Conservation (phyloP, 352 stramenopile species). For the Phytophthora constricta region DNA sequence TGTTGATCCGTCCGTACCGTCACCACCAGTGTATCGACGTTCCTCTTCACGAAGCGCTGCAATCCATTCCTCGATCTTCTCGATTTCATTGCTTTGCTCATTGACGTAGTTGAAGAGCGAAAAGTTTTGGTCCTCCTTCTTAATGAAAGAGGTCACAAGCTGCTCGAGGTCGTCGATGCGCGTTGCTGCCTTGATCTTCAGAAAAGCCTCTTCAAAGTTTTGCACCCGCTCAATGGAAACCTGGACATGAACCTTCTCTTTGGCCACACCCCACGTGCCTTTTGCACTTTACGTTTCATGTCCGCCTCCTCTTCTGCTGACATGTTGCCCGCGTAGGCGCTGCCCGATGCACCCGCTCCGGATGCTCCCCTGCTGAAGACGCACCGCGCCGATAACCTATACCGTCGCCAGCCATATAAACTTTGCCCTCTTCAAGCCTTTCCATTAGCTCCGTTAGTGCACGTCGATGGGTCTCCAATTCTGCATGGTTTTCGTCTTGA, state of each 20-base stretch:
- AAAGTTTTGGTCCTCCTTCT: slow-evolving; percentile 98
- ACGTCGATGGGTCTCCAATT: slow-evolving; percentile 75
- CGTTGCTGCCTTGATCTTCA: slow-evolving; percentile 94
- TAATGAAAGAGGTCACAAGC: slow-evolving; percentile 93
- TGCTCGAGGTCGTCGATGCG: slow-evolving; percentile 93
- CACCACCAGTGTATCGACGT: slow-evolving; percentile 80
- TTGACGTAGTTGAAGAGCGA: slow-evolving; percentile 96
- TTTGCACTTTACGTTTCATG: slow-evolving; percentile 79
- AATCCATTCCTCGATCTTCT: slow-evolving; percentile 90
- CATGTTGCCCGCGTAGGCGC: slow-evolving; percentile 45
- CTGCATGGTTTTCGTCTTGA: slow-evolving; percentile 91
- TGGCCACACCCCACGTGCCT: slow-evolving; percentile 83
- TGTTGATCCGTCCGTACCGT: slow-evolving; percentile 42
- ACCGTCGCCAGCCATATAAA: slow-evolving; percentile 40
- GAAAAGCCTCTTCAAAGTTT: slow-evolving; percentile 96
- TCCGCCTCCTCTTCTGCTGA: slow-evolving; percentile 68
- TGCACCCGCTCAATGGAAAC: slow-evolving; percentile 91
- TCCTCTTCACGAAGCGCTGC: slow-evolving; percentile 81
- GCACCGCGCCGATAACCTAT: slow-evolving; percentile 34
- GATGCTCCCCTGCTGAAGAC: slow-evolving; percentile 32
- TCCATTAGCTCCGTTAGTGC: slow-evolving; percentile 64
- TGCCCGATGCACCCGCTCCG: slow-evolving; percentile 2
- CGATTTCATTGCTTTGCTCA: slow-evolving; percentile 94
- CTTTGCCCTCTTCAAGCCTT: slow-evolving; percentile 66
- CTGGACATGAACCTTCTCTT: slow-evolving; percentile 90